phyloP scores from a whole-genome alignment of 2,329 filamentous ascomycete genomes.

The Fonsecaea erecta region DNA sequence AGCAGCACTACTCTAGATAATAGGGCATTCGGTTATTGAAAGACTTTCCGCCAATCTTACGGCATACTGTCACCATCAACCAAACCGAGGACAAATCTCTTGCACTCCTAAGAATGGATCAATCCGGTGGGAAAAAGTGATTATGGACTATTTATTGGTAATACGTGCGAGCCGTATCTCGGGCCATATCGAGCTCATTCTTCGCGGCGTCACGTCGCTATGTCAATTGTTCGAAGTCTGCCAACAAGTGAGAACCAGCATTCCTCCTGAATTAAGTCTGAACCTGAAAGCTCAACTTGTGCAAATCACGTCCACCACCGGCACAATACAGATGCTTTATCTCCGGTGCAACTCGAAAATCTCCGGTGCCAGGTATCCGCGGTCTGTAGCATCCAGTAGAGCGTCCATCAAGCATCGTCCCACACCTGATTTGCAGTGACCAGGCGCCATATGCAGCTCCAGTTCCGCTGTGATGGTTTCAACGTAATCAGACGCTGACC shows the following conservation, averaged over 20 bases:
- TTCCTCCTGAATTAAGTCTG: too few species aligned
- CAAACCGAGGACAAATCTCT: slow-evolving; percentile 32
- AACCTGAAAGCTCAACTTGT: slow-evolving; percentile 42
- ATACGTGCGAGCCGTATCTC: slow-evolving; percentile 29
- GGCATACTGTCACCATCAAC: slow-evolving; percentile 45
- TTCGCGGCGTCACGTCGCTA: slow-evolving; percentile 26
- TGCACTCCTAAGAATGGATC: slow-evolving; percentile 29
- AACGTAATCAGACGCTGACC: slow-evolving; percentile 55
- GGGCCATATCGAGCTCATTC: slow-evolving; percentile 30
- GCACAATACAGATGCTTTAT: slow-evolving; percentile 39
- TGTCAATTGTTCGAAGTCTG: slow-evolving; percentile 25
- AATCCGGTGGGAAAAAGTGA: slow-evolving; percentile 17
- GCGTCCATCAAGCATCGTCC: slow-evolving; percentile 73
- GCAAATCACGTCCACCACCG: slow-evolving; percentile 40
- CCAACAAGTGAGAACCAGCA: too few species aligned
- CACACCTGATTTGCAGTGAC: slow-evolving; percentile 63
- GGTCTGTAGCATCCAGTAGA: slow-evolving; percentile 57
- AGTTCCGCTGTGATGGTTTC: slow-evolving; percentile 64
- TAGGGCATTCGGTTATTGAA: too few species aligned
- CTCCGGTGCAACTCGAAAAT: slow-evolving; percentile 41
- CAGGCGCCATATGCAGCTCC: slow-evolving; percentile 65
- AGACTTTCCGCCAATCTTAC: slow-evolving; percentile 36
- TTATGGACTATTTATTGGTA: slow-evolving; percentile 30
- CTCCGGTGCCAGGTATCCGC: slow-evolving; percentile 49
- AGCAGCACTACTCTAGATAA: too few species aligned